Conservation (phyloP, 345 rosid species). For the Populus ilicifolia region DNA sequence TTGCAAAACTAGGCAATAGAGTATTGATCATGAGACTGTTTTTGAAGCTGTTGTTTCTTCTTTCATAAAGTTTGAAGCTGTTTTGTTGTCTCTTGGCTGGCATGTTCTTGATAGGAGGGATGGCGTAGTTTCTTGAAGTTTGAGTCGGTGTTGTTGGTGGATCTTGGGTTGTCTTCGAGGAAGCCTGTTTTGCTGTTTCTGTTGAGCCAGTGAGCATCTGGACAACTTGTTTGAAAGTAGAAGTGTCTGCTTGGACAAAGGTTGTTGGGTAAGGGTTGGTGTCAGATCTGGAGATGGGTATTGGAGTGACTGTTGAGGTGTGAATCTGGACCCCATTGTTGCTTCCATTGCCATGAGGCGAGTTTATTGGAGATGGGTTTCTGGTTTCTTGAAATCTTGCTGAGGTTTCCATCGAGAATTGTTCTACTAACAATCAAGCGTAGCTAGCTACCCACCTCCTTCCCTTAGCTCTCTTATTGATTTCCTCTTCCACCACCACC, state of each 20-base stretch:
- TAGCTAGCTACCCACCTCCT: background rate
- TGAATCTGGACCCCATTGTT: constrained; percentile 30
- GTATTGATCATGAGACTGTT: constrained; percentile 88
- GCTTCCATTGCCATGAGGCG: constrained; percentile 46
- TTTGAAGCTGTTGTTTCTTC: constrained; percentile 73
- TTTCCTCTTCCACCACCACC: background rate
- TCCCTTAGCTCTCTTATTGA: background rate
- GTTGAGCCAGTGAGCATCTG: constrained; percentile 89
- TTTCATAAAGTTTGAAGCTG: constrained; percentile 83
- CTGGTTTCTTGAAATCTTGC: constrained; percentile 43
- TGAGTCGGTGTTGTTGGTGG: constrained; percentile 5
- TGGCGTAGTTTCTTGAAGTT: constrained; percentile 36
- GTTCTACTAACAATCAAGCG: background rate
- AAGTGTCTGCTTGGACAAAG: constrained; percentile 74
- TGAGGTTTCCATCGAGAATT: constrained; percentile 50
- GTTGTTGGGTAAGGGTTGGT: constrained; percentile 94
- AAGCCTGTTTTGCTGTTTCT: constrained; percentile 63
- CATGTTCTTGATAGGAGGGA: constrained; percentile 66
- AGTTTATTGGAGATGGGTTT: constrained; percentile 49
- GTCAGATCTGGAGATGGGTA: constrained; percentile 79
- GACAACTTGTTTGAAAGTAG: constrained; percentile 87
- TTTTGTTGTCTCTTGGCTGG: constrained; percentile 40
- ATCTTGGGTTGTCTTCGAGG: constrained; percentile 26
- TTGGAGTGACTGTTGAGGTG: constrained; percentile 45
- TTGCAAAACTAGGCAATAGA: constrained; percentile 43